Evolutionary conservation across 306 rosid species (phyloP), one percentile per base, ranked within the genome.

Genomic region (Delonix regia): DNA sequence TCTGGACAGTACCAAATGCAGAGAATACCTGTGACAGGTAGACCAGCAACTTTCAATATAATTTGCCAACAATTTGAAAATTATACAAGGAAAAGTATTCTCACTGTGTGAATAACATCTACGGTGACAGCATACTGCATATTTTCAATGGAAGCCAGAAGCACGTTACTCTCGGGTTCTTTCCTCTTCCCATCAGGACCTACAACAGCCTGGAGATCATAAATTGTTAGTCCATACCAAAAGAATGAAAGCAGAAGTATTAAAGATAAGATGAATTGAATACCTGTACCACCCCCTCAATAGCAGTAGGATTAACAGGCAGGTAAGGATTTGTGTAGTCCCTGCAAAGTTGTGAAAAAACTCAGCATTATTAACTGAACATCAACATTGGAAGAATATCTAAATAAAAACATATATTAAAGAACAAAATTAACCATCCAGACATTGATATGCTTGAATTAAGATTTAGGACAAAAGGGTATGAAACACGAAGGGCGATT

Each of bases 121-220:
- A 93, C 98, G 28, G 97, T 93, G 60, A 93, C 95, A 83, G 97
- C 98, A 88, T 91, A 93, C 86, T 93, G 98, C 98, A 93, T 93
- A 84, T 93, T 93, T 81, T 93, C 98, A 75, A 93, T 93, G 71
- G 96, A 93, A 66, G 98, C 98, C 61, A 93, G 90, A 76, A 93
- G 97, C 65, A 93, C 98, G 72, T 93, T 93, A 88, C 97, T 91
- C 87, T 91, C 98, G 0, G 83, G 87, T 69, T 93, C 98, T 80
- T 70, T 91, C 90, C 30, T 89, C 90, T 89, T 93, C 77, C 98
- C 98, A 84, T 93, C 98, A 51, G 97, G 95, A 74, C 98, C 98
- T 47, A 93, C 49, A 79, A 85, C 62, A 51, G 90, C 85, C 97
- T 93, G 94, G 71, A 83, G 69, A 78, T 28, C 52, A 82, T 68